Evolutionary conservation across 2,329 filamentous ascomycete species (phyloP).

Genomic region (Triangularia verruculosa): DNA sequence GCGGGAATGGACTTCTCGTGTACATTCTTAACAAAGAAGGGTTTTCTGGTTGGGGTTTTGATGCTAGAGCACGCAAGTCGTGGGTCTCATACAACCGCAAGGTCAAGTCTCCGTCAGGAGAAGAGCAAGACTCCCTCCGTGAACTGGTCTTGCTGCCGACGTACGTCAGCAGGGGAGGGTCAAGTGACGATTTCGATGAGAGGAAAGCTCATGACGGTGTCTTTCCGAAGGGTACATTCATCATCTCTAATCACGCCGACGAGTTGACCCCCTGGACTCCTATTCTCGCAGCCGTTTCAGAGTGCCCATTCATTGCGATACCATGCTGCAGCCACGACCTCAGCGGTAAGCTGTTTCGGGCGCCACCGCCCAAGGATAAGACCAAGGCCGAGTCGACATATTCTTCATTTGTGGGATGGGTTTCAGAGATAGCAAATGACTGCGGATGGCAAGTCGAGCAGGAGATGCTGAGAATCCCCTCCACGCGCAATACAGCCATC

Average conservation of each 20-base stretch:
- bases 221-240: constrained; percentile 76
- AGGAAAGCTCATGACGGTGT: constrained; percentile 53
- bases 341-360: constrained; percentile 70
- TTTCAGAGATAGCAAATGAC: constrained; percentile 64
- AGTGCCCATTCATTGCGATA: constrained; percentile 84
- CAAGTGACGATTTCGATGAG: constrained; percentile 21
- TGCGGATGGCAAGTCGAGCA: constrained; percentile 75
- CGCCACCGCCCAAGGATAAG: constrained; percentile 53
- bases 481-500: constrained; percentile 81
- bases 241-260: constrained; percentile 96
- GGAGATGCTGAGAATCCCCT: constrained; percentile 87
- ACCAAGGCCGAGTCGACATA: constrained; percentile 66
- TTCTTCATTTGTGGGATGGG: constrained; percentile 78
- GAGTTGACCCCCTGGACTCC: constrained; percentile 96
- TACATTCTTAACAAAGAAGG: constrained; percentile 78
- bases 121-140: constrained; percentile 37
- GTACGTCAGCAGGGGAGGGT: constrained; percentile 33
- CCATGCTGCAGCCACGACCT: constrained; percentile 93
- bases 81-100: constrained; percentile 67
- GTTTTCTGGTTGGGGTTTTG: constrained; percentile 85
- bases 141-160: constrained; percentile 50
- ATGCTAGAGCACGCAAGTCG: constrained; percentile 79
- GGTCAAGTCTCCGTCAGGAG: constrained; percentile 6
- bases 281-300: constrained; percentile 71
- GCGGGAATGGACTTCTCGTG: constrained; percentile 88